Evolutionary conservation across 495 filamentous ascomycete species (phyloP).

Genomic region (Penicillium taxi): DNA sequence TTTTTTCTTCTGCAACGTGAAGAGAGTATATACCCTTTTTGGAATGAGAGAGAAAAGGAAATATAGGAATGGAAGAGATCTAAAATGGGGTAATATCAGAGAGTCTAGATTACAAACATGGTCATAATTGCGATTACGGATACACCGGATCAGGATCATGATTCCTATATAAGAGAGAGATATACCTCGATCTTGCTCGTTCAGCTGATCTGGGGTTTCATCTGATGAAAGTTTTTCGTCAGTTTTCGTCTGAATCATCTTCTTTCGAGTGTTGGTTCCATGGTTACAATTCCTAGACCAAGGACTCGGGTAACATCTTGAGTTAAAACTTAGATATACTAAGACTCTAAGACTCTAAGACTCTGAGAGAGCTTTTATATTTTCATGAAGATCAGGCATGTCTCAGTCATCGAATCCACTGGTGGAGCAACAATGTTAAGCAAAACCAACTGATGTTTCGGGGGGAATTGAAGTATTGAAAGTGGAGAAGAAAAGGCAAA

Average conservation of each 20-base stretch:
- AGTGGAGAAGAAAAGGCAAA: constrained; percentile 16
- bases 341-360: too few species aligned
- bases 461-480: constrained; percentile 1
- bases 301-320: constrained; percentile 8
- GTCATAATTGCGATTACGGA: constrained; percentile 28
- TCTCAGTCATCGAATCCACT: too few species aligned
- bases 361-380: too few species aligned
- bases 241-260: constrained; percentile 30
- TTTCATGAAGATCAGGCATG: too few species aligned
- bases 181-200: constrained; percentile 2
- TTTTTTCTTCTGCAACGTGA: constrained; percentile 6
- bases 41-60: constrained; percentile 8
- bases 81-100: constrained; percentile 11
- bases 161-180: constrained; percentile 16
- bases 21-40: constrained; percentile 16
- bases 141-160: constrained; percentile 16
- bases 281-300: constrained; percentile 19
- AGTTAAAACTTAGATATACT: too few species aligned
- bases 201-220: constrained; percentile 7
- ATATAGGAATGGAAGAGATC: constrained; percentile 4
- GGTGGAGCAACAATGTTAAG: constrained; percentile 6
- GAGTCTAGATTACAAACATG: constrained; percentile 11
- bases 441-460: constrained; percentile 7
- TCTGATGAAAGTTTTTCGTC: constrained; percentile 34
- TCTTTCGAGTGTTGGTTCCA: constrained; percentile 16